phyloP scores from a whole-genome alignment of 805 yeast species.

The Candida wancherniae region DNA sequence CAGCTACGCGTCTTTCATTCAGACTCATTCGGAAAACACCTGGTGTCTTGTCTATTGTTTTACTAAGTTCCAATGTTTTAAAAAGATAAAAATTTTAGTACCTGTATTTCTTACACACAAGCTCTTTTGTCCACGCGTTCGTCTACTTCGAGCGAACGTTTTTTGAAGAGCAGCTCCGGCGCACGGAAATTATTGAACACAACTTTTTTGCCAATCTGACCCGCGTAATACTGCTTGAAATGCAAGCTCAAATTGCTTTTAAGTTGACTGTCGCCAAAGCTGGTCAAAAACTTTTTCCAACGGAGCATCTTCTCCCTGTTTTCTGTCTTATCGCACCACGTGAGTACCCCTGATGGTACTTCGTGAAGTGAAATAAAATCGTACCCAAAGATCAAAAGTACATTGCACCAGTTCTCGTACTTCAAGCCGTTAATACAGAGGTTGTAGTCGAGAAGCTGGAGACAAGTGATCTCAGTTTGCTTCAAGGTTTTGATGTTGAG shows the following conservation, averaged over 20 bases:
- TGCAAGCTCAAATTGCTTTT: slow-evolving; percentile 7
- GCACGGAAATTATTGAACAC: slow-evolving; percentile 12
- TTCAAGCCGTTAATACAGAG: slow-evolving; percentile 46
- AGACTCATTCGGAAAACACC: too few relatives aligned
- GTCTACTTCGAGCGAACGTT: slow-evolving; percentile 12
- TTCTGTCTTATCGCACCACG: slow-evolving; percentile 13
- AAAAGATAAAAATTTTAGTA: neutral
- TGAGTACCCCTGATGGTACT: slow-evolving; percentile 18
- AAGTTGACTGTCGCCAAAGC: slow-evolving; percentile 11
- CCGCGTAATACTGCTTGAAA: slow-evolving; percentile 19
- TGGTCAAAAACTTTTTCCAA: slow-evolving; percentile 15
- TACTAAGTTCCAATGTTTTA: neutral
- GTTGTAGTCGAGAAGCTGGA: slow-evolving; percentile 52
- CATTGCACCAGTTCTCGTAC: slow-evolving; percentile 46
- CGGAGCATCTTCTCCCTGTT: slow-evolving; percentile 12
- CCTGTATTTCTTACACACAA: slow-evolving; percentile 3
- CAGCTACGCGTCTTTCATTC: neutral
- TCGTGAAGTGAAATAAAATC: slow-evolving; percentile 37
- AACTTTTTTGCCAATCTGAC: slow-evolving; percentile 17
- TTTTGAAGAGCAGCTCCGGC: slow-evolving; percentile 13
- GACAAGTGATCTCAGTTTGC: slow-evolving; percentile 48
- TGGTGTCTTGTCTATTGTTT: neutral
- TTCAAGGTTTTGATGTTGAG: slow-evolving; percentile 47
- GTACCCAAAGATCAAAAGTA: slow-evolving; percentile 38
- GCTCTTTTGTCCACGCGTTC: slow-evolving; percentile 7